Base-by-base conservation (phyloP, 371 early-diverging fungal species). In the Dichotomocladium elegans region DNA sequence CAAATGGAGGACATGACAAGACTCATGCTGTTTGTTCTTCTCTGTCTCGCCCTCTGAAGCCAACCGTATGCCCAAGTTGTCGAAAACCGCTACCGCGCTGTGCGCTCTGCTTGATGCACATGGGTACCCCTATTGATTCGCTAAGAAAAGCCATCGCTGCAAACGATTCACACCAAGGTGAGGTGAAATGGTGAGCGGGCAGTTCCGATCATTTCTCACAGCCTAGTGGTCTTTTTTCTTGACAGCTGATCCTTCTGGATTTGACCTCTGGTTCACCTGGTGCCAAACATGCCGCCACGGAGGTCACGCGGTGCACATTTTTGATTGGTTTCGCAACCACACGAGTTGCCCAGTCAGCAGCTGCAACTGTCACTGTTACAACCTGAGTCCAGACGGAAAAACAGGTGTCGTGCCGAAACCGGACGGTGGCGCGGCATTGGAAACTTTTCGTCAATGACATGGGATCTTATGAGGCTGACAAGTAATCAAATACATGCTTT, bases 191-290 rank as follows among this genome's bases (percentile, higher is more conserved):
- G 11, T 14, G 9, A 3, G 29, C 5, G 21, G 14, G 12, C 31
- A 29, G 10, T 28, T 17, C 25, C 15, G 15, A 51, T 17, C n/a
- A n/a, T 48, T 26, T 4, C 12, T 17, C 27, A 24, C 10, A 42
- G 24, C 14, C 47, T 28, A 10, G 21, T 47, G 5, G n/a, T 47
- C 5, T 46, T 24, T 51, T 43, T 31, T 9, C 10, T 46, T 41
- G 49, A 10, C 50, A 72, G 64, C 53, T 19, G 70, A 70, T 55
- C 77, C 80, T n/a, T 70, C 74, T 40, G 81, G 90, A 10, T 88
- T 95, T 63, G 91, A 93, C 53, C 66, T 82, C 35, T 98, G 96
- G 96, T 98, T 96, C 65, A 94, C 94, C 10, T 98, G 98, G 98
- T 98, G 98, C 66, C 95, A 94, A 64, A 88, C 90, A 12, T 98